Conservation (phyloP, 1,284 basidiomycete species). For the Rhodotorula sp. region DNA sequence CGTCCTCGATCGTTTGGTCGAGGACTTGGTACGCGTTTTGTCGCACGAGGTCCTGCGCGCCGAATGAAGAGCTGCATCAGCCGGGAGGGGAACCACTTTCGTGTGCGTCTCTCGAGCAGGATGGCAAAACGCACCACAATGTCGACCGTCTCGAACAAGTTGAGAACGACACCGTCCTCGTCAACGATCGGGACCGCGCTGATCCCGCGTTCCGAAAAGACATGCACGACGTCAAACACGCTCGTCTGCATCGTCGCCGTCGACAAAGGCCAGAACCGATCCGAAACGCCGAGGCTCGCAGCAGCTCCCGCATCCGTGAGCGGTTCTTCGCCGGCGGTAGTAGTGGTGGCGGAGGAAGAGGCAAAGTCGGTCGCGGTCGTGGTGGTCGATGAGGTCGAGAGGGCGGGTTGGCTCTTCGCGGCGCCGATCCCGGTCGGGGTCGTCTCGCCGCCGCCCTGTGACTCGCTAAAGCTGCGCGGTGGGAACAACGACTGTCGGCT, state of each 20-base stretch:
- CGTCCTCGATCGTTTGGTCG: constrained; percentile 91
- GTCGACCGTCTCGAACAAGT: constrained; percentile 98
- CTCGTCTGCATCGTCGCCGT: constrained; percentile 88
- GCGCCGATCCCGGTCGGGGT: neutral
- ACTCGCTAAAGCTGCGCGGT: neutral
- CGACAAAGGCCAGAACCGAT: constrained; percentile 68
- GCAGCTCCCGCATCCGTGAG: neutral
- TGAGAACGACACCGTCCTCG: constrained; percentile 81
- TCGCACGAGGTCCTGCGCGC: constrained; percentile 78
- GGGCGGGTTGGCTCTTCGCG: neutral
- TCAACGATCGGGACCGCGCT: constrained; percentile 91
- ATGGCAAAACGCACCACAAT: constrained; percentile 76
- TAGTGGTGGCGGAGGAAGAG: neutral
- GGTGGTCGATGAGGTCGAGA: neutral
- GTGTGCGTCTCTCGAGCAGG: neutral
- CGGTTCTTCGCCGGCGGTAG: neutral
- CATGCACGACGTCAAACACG: constrained; percentile 97
- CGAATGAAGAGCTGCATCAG: too few species aligned
- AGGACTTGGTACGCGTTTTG: constrained; percentile 83
- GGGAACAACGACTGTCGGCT: neutral
- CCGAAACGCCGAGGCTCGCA: constrained; percentile 23
- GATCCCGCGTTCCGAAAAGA: constrained; percentile 94
- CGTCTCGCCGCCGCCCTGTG: neutral
- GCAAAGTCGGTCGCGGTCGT: neutral
- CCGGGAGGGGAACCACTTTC: too few species aligned